phyloP scores from a whole-genome alignment of 352 stramenopile genomes.

The Achlya hypogyna region DNA sequence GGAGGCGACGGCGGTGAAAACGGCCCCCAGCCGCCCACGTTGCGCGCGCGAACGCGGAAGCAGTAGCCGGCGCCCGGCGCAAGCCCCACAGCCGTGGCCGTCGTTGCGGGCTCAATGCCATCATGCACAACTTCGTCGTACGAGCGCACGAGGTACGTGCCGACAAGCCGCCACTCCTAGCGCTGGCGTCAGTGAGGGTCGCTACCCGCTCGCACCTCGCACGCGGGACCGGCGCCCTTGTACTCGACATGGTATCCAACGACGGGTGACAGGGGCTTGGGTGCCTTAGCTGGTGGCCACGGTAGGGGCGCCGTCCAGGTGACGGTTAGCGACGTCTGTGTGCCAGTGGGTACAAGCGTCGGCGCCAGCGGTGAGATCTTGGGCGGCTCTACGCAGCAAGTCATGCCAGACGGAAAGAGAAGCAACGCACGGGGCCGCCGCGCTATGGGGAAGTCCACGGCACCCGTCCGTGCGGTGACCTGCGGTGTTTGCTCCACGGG shows the following conservation, averaged over 20 bases:
- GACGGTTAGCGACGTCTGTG: constrained; percentile 40
- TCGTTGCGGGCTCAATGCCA: constrained; percentile 23
- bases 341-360: constrained; percentile 26
- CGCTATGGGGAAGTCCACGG: too few relatives aligned
- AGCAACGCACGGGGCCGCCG: too few relatives aligned
- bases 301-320: constrained; percentile 26
- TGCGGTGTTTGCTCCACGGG: constrained; percentile 40
- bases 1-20: constrained; percentile 33
- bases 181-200: background rate
- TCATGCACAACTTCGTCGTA: constrained; percentile 41
- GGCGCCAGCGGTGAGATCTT: constrained; percentile 27
- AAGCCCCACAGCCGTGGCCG: constrained; percentile 33
- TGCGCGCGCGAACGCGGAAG: constrained; percentile 50
- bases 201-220: constrained; percentile 12
- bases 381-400: constrained; percentile 32
- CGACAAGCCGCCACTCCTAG: constrained; percentile 39
- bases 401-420: too few relatives aligned
- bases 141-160: constrained; percentile 39
- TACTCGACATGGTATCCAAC: constrained; percentile 58
- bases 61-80: constrained; percentile 37
- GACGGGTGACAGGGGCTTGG: constrained; percentile 32
- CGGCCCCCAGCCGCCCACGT: constrained; percentile 49
- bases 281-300: constrained; percentile 13
- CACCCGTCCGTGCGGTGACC: too few relatives aligned
- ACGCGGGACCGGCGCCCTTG: constrained; percentile 36